These are phyloP conservation scores for Malus orientalis DNA, from an alignment of 306 rosid genomes.

Conservation along the genomic window DNA sequence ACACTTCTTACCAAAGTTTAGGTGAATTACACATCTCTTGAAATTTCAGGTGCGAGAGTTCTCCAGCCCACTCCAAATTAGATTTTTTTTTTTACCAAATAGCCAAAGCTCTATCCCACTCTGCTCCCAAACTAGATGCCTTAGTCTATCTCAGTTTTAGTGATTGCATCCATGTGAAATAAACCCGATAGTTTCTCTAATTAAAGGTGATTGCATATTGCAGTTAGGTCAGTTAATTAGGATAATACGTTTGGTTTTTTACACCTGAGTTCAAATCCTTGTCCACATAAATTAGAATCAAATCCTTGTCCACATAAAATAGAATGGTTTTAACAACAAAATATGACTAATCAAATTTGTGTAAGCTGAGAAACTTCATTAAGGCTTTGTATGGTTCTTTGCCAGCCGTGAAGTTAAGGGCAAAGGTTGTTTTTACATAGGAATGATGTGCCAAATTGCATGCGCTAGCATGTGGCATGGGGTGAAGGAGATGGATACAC, in stretches of 20 bases:
- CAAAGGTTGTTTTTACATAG: neutral
- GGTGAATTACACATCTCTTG: neutral
- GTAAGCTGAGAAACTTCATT: too few species aligned
- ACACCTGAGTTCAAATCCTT: neutral
- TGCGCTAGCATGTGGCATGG: neutral
- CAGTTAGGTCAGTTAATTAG: too few species aligned
- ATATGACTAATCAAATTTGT: too few species aligned
- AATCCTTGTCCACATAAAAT: neutral
- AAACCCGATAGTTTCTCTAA: neutral
- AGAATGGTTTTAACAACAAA: too few species aligned
- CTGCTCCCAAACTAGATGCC: too few species aligned
- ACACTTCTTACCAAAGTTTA: neutral
- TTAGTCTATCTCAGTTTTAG: too few species aligned
- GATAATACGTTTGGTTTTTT: too few species aligned
- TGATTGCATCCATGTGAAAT: neutral
- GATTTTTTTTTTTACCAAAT: neutral
- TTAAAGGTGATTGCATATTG: neutral
- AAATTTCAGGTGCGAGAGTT: neutral
- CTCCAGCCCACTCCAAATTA: neutral
- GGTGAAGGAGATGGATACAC: neutral
- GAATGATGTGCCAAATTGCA: neutral
- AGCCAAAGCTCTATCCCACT: too few species aligned
- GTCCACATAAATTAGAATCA: neutral
- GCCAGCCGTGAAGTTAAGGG: neutral
- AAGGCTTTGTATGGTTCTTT: too few species aligned